Base-by-base conservation (phyloP, 202 grass and related monocot species). In the Carex arenaria region DNA sequence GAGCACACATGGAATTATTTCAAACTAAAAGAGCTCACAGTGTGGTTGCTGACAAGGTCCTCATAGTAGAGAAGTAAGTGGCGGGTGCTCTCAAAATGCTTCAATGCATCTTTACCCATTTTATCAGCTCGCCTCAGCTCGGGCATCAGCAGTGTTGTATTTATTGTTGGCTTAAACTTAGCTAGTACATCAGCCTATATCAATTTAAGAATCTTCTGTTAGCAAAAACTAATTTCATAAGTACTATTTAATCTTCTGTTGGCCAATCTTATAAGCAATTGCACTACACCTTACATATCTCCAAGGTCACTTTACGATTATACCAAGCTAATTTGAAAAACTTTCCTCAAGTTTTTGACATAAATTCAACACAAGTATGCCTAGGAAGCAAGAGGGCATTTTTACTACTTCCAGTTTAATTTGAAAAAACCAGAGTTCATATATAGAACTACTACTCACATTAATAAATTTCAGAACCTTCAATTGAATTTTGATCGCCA, bases 1-100 rank as follows among this genome's bases (percentile, higher is more conserved):
- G 61, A 28, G 18, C 4, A 78, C 38, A 56, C 26, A 57, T 26
- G 19, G 14, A 56, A 79, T 83, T n/a, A 76, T 79, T 82, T 59
- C 53, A 17, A 38, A 85, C 51, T 64, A 52, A 57, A 14, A 26
- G 20, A 36, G 81, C 96, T 93, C 86, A 98, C 93, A 56, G 83
- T 92, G 30, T 17, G 69, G 78, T 95, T 92, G 15, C 81, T 84
- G 49, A 93, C 83, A 32, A 95, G 89, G 90, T 98, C 93, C 84
- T 98, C 93, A 10, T 98, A 94, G 75, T 93, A 94, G 17, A 99
- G 88, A 80, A 94, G 45, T 86, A 96, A 86, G 84, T 93, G 88
- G 3, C 52, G 85, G 17, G 91, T 89, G 30, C 60, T 94, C 67
- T 99, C 93, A 47, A 95, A 94, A 67, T 90, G 83, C 53, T 66